Base-by-base conservation (phyloP, 169 alveolate genomes). In the Plasmodium knowlesi region DNA sequence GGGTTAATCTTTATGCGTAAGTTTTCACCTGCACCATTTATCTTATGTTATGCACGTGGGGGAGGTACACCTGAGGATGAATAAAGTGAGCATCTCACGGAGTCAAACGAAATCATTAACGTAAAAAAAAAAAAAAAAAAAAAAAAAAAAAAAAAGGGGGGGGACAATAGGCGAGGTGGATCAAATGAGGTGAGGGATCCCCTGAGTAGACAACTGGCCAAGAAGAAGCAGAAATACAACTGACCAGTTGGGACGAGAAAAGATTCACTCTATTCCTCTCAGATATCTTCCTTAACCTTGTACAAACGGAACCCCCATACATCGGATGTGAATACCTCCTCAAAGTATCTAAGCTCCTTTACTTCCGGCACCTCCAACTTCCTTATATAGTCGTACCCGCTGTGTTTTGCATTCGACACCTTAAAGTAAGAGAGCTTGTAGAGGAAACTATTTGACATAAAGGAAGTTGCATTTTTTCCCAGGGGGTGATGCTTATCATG, bases 271-370 rank as follows among this genome's bases (percentile, higher is more conserved):
- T 61, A 30, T 32, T 12, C 16, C 81, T 2, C 5, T 79, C 83
- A 93, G 25, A 32, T 76, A 41, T 57, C 80, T 10, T 84, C 89
- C 50, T 96, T 95, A 37, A 97, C 98, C 82, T 97, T 98, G 97
- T 98, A 99, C 46, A 99, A 98, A 86, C 99, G 98, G 70, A 98
- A 99, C 67, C 99, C 97, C 99, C 99, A 99, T 84, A 98, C 97
- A 92, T 97, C 98, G 10, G 99, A 96, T 14, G 99, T 99, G 96
- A 96, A 99, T 0, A 98, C 99, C 95, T 99, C 99, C 92, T 96
- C 98, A 93, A 99, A 99, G 93, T 98, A 97, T 34, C 93, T 96
- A 30, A 99, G 96, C 95, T 95, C 67, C 91, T 97, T 71, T 96
- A 98, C 80, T 97, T 96, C 93, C 84, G 93, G 95, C 61, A 81